Percentiles rank a stretch among this genome's conserved stretches.
These are phyloP conservation scores for Polysphondylium violaceum DNA, from an alignment of 78 protist genomes.

Conservation along the genomic window DNA sequence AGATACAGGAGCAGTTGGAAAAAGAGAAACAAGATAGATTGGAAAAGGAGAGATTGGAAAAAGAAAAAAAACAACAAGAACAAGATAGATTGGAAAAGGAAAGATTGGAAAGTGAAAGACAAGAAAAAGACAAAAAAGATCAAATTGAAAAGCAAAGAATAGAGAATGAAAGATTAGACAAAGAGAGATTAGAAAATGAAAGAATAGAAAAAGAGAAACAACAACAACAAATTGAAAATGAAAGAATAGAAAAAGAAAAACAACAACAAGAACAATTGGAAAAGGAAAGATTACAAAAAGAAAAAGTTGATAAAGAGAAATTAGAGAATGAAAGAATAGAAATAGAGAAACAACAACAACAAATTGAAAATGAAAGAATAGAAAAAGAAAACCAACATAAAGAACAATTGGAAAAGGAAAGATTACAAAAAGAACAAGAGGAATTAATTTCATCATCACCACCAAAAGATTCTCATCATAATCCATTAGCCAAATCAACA, in stretches of 20 bases:
- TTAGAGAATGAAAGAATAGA: conserved; percentile 4
- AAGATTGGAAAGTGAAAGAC: conserved; percentile 4
- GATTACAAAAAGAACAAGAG: neutral
- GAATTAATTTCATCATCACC: neutral
- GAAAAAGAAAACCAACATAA: neutral
- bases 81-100: conserved; percentile 17
- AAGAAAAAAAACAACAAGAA: neutral
- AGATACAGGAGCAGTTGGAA: neutral
- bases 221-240: neutral
- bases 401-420: neutral
- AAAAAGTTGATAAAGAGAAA: neutral
- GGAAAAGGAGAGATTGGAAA: conserved; percentile 3
- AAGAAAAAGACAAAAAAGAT: neutral
- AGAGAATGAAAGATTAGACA: neutral
- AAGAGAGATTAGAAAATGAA: neutral
- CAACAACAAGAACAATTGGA: conserved; percentile 2
- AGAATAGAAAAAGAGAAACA: neutral
- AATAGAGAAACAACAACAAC: neutral
- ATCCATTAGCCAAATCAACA: neutral
- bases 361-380: neutral
- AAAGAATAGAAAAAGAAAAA: neutral
- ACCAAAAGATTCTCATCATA: neutral
- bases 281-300: neutral
- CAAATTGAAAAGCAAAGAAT: conserved; percentile 28
- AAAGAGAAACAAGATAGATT: neutral